Base-by-base conservation (phyloP, 1,284 basidiomycete species). In the Microbotryum lychnidis-dioicae region DNA sequence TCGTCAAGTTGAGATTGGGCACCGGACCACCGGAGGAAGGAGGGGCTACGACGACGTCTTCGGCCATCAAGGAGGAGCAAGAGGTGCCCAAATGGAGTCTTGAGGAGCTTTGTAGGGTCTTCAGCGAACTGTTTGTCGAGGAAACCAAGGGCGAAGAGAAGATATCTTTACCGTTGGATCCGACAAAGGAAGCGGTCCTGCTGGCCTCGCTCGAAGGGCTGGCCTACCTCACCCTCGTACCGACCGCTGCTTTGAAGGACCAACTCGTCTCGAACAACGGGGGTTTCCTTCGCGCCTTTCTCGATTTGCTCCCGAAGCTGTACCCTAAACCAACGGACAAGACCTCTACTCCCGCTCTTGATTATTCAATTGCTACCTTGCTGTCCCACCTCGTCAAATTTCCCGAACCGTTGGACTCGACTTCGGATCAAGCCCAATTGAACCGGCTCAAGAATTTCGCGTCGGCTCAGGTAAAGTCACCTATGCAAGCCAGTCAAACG, bases 321-420 rank as follows among this genome's bases (percentile, higher is more conserved):
- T 71, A 14, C 71, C 59, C 73, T 86, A 66, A 20, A 53, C 57
- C 12, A 25, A 48, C 12, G 77, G 12, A 18, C 37, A 42, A 18
- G 37, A 18, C 16, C 37, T 42, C 37, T 16, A 25, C 79, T 60
- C 54, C 69, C 72, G 71, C 85, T 0, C 76, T 89, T 10, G 77
- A 87, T 45, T 96, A 87, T 68, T 90, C 91, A 7, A 75, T 90
- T 45, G 80, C 87, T 31, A 80, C 84, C 52, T 84, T 92, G 60
- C 80, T 89, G 52, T 76, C 80, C 58, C 91, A 93, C 72, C 74
- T 94, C 44, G 84, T 83, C 50, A 76, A 80, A 9, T 87, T 87
- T 71, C 83, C 81, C 55, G 84, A 85, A 9, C 81, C 80, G 12
- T 84, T 70, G 77, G 92, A 50, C 81, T 83, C 65, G 79, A 78